These are phyloP conservation scores for Diospyros kaki DNA, from an alignment of 148 eudicot genomes.

Conservation along the genomic window DNA sequence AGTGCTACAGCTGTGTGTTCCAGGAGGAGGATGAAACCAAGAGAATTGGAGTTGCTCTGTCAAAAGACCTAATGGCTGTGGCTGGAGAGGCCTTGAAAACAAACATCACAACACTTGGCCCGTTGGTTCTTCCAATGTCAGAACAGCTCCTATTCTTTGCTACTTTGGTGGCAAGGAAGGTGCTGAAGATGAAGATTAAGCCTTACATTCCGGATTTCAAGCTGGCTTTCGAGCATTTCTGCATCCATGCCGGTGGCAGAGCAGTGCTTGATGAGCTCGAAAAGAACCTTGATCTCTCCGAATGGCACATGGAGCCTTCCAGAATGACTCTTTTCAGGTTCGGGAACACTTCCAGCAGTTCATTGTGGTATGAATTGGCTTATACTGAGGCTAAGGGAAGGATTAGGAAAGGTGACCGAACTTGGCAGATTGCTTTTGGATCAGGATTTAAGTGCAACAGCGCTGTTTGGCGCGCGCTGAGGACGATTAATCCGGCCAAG, in stretches of 20 bases:
- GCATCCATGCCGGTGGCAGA: slow-evolving; percentile 34
- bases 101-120: slow-evolving; percentile 35
- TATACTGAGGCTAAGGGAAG: slow-evolving; percentile 45
- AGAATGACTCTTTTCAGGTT: slow-evolving; percentile 40
- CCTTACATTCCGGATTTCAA: slow-evolving; percentile 39
- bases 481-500: slow-evolving; percentile 30
- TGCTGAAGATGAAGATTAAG: slow-evolving; percentile 29
- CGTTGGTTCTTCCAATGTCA: slow-evolving; percentile 40
- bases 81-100: slow-evolving; percentile 38
- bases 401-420: slow-evolving; percentile 31
- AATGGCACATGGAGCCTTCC: slow-evolving; percentile 43
- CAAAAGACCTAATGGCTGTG: slow-evolving; percentile 34
- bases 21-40: slow-evolving; percentile 31
- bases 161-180: slow-evolving; percentile 16
- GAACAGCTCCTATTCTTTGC: slow-evolving; percentile 30
- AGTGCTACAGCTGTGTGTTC: slow-evolving; percentile 26
- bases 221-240: slow-evolving; percentile 37
- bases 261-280: slow-evolving; percentile 39
- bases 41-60: slow-evolving; percentile 25
- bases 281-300: slow-evolving; percentile 30
- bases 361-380: slow-evolving; percentile 41
- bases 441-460: slow-evolving; percentile 48
- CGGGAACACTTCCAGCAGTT: slow-evolving; percentile 47
- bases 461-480: slow-evolving; percentile 35
- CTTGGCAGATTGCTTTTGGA: slow-evolving; percentile 48